Evolutionary conservation across 2,329 filamentous ascomycete genomes (phyloP).

Genomic region (Hypoxylon sp.): DNA sequence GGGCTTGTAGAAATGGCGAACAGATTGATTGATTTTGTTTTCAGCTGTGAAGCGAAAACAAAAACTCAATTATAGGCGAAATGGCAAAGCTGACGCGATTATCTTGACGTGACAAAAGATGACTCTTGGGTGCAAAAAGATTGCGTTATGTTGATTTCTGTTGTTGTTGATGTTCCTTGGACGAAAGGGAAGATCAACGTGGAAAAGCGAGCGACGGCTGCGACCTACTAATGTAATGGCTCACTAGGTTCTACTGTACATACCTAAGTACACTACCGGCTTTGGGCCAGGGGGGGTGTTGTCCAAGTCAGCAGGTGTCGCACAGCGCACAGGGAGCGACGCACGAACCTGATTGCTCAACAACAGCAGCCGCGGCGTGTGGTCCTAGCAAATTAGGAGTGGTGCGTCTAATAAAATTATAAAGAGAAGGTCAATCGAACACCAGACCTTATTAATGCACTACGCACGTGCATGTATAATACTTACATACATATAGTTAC

Average conservation of each 20-base stretch:
- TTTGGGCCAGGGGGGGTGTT: conserved; percentile 29
- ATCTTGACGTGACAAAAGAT: conserved; percentile 72
- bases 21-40: conserved; percentile 52
- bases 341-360: conserved; percentile 36
- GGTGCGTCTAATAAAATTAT: conserved; percentile 37
- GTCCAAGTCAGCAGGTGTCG: conserved; percentile 42
- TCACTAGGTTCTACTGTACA: conserved; percentile 35
- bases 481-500: neutral
- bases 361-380: conserved; percentile 34
- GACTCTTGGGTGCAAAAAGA: conserved; percentile 66
- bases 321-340: conserved; percentile 41
- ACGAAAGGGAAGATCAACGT: conserved; percentile 56
- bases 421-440: too few species aligned
- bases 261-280: neutral
- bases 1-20: conserved; percentile 48
- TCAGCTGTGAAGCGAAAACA: conserved; percentile 51
- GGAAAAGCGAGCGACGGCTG: conserved; percentile 56
- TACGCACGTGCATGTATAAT: conserved; percentile 1
- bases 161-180: conserved; percentile 67
- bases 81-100: conserved; percentile 69
- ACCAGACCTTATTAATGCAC: too few species aligned
- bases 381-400: conserved; percentile 35
- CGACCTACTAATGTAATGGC: conserved; percentile 49
- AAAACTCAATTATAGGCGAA: conserved; percentile 55
- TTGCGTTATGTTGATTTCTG: conserved; percentile 57